Evolutionary conservation across 1,284 basidiomycete genomes (phyloP).

Genomic region (Cutaneotrichosporon curvatum): DNA sequence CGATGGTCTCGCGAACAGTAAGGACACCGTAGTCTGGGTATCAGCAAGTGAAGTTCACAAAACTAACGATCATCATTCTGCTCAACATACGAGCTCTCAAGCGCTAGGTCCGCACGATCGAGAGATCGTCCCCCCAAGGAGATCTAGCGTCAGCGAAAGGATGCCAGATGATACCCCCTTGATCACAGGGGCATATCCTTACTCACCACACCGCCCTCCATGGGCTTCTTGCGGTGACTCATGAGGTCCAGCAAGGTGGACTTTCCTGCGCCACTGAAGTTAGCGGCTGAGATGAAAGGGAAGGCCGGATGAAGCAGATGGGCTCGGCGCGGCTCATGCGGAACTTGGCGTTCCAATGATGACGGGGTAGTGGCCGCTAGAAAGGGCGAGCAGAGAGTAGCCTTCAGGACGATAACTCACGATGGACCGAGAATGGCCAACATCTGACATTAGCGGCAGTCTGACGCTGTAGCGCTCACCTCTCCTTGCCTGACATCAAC

Average conservation of each 20-base stretch:
- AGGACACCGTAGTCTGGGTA: slow-evolving; percentile 41
- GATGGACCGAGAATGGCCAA: slow-evolving; percentile 17
- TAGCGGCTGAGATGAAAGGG: no score
- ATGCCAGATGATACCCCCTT: no score
- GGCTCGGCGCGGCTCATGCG: no score
- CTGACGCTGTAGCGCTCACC: neutral
- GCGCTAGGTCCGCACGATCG: slow-evolving; percentile 7
- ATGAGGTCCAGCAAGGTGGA: slow-evolving; percentile 45
- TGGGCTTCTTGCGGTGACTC: slow-evolving; percentile 24
- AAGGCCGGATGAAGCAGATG: no score
- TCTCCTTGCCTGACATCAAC: slow-evolving; percentile 12
- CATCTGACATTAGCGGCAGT: slow-evolving; percentile 3
- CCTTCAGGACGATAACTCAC: slow-evolving; percentile 12
- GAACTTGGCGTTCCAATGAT: no score
- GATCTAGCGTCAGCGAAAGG: slow-evolving; percentile 4
- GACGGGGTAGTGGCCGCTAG: no score
- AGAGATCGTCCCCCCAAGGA: slow-evolving; percentile 15
- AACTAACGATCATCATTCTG: slow-evolving; percentile 38
- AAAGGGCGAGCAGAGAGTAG: no score
- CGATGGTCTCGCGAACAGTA: slow-evolving; percentile 39
- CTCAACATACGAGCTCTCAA: slow-evolving; percentile 42
- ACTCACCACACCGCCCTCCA: slow-evolving; percentile 16
- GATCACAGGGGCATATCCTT: no score
- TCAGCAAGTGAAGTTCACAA: neutral
- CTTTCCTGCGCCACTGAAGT: slow-evolving; percentile 27